A percentile compares a stretch with the other conserved stretches of the same genome.
Conservation (phyloP, 177 flowering plant species). For the Vitis hybrid region DNA sequence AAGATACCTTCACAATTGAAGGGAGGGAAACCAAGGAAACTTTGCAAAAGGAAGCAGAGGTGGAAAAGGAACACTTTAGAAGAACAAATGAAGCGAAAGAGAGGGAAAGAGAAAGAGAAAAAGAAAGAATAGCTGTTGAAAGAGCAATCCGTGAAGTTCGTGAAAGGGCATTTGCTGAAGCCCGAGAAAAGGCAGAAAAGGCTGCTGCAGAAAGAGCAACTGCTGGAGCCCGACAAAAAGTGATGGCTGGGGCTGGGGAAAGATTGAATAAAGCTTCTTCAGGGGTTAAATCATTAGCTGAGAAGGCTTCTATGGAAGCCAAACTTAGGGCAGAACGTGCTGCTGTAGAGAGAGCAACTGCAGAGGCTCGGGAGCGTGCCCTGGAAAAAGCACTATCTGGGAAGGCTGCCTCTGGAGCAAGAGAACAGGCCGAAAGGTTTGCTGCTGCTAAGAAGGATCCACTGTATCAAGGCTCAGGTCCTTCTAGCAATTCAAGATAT, state of each 20-base stretch:
- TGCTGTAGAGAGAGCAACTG: constrained; percentile 90
- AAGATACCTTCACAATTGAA: constrained; percentile 7
- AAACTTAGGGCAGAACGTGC: constrained; percentile 79
- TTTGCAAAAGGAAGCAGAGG: constrained; percentile 15
- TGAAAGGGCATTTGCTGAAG: constrained; percentile 79
- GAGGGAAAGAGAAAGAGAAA: constrained; percentile 42
- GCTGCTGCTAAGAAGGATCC: constrained; percentile 43
- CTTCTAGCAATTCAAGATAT: constrained; percentile 30
- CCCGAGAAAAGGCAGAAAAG: constrained; percentile 69
- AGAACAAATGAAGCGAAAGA: constrained; percentile 30
- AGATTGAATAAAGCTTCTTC: constrained; percentile 46
- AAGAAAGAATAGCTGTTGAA: constrained; percentile 52
- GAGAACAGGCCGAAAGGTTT: constrained; percentile 39
- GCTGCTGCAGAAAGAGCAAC: constrained; percentile 62
- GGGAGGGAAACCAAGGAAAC: constrained; percentile 13
- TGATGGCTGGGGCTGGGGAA: constrained; percentile 46
- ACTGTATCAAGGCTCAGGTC: constrained; percentile 33
- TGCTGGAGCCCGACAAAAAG: constrained; percentile 55
- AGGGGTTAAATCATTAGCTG: constrained; percentile 41
- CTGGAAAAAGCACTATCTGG: constrained; percentile 65
- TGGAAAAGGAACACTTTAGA: constrained; percentile 15
- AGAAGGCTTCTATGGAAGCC: constrained; percentile 56
- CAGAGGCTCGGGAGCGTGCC: constrained; percentile 88
- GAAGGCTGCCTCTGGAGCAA: constrained; percentile 42
- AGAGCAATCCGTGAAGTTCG: constrained; percentile 82